Percentiles rank a stretch among this genome's conserved stretches.
Evolutionary conservation across 2,329 filamentous ascomycete genomes (phyloP).

Genomic region (Sclerotinia spermophila): DNA sequence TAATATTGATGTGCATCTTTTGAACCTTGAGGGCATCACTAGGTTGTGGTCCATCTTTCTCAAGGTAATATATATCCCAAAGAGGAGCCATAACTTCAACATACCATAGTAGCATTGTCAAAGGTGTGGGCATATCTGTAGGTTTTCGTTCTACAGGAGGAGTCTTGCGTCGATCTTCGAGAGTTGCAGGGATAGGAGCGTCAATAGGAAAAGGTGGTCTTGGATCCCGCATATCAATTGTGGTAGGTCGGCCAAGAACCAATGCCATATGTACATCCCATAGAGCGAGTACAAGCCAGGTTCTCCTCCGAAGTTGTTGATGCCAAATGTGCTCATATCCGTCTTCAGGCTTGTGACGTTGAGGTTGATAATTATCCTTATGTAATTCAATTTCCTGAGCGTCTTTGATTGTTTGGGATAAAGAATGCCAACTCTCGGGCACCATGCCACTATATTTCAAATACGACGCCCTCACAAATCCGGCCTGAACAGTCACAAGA

Average conservation of each 20-base stretch:
- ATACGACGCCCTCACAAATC: constrained; percentile 54
- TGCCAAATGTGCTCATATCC: constrained; percentile 56
- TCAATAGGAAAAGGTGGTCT: constrained; percentile 53
- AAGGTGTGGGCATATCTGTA: constrained; percentile 52
- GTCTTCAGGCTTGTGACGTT: constrained; percentile 43
- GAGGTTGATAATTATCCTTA: constrained; percentile 47
- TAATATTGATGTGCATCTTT: constrained; percentile 49
- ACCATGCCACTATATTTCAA: constrained; percentile 58
- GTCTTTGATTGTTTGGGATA: constrained; percentile 56
- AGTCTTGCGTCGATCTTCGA: constrained; percentile 44
- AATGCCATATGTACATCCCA: constrained; percentile 42
- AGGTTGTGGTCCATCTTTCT: constrained; percentile 53
- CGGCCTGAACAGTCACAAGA: constrained; percentile 53
- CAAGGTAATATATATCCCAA: constrained; percentile 49
- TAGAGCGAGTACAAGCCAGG: constrained; percentile 53
- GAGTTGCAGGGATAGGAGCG: constrained; percentile 42
- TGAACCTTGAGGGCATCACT: constrained; percentile 54
- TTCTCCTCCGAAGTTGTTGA: constrained; percentile 51
- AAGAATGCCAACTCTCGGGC: constrained; percentile 46
- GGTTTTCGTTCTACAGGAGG: constrained; percentile 46
- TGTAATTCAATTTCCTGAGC: constrained; percentile 61
- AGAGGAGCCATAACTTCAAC: constrained; percentile 48
- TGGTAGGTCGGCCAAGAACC: constrained; percentile 41
- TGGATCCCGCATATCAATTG: constrained; percentile 48
- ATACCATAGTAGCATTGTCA: constrained; percentile 52